Conservation (phyloP, 1,284 basidiomycete species). For the Austroboletus niveus region DNA sequence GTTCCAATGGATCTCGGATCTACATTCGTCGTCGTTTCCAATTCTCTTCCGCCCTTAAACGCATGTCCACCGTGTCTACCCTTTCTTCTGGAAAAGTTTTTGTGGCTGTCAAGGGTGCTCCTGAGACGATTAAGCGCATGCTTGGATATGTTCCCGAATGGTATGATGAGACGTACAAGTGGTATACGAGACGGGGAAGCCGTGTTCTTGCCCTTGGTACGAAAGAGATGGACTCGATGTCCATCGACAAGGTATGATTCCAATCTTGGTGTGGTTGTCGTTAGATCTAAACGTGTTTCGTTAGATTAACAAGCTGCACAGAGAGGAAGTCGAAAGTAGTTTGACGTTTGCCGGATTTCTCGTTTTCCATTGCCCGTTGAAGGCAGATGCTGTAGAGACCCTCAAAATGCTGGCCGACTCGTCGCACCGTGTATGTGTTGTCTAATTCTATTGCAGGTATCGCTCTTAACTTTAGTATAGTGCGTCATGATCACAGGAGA, state of each 20-base stretch:
- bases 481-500: constrained; percentile 99
- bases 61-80: constrained; percentile 89
- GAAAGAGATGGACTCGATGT: constrained; percentile 75
- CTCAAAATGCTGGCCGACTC: constrained; percentile 93
- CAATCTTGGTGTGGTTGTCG: background rate
- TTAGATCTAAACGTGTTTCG: background rate
- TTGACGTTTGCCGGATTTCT: constrained; percentile 88
- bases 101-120: constrained; percentile 88
- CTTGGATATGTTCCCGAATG: constrained; percentile 66
- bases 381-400: constrained; percentile 85
- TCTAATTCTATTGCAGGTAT: constrained; percentile 1
- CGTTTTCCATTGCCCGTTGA: constrained; percentile 95
- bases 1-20: constrained; percentile 57
- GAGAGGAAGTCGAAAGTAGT: constrained; percentile 76
- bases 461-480: constrained; percentile 37
- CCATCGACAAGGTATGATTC: constrained; percentile 58
- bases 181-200: constrained; percentile 87
- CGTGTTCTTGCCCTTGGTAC: constrained; percentile 87
- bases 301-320: constrained; percentile 81
- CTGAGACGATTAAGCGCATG: constrained; percentile 92
- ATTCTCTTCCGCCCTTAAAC: constrained; percentile 92
- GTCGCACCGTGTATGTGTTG: constrained; percentile 78
- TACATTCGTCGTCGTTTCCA: constrained; percentile 89
- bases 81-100: constrained; percentile 61
- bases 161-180: constrained; percentile 93